These are phyloP conservation scores for Gastroboletus turbinatus DNA, from an alignment of 1,284 basidiomycete genomes.

Conservation along the genomic window DNA sequence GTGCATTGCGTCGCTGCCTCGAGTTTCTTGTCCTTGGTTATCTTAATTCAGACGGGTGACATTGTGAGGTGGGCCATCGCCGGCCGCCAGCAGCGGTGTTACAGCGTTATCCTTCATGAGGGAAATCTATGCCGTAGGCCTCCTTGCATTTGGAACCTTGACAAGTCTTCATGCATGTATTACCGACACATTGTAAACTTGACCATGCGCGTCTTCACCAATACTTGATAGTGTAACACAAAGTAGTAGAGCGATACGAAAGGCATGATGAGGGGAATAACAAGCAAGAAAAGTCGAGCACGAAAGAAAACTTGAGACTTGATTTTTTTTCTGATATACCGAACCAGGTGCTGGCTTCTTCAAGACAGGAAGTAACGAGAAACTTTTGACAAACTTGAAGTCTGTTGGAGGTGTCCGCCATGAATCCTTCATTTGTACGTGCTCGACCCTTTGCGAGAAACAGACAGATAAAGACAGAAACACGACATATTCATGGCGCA, in stretches of 20 bases:
- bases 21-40: conserved; percentile 19
- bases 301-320: conserved; percentile 47
- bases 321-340: conserved; percentile 43
- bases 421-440: conserved; percentile 37
- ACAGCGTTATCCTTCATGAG: conserved; percentile 16
- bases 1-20: not conserved
- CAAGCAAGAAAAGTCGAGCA: conserved; percentile 38
- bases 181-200: conserved; percentile 38
- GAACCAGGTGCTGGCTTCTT: conserved; percentile 37
- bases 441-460: conserved; percentile 34
- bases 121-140: conserved; percentile 8
- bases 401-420: conserved; percentile 32
- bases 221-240: conserved; percentile 42
- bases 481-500: conserved; percentile 19
- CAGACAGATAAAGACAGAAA: conserved; percentile 27
- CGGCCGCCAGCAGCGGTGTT: conserved; percentile 1
- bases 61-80: conserved; percentile 5
- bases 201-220: conserved; percentile 39
- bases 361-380: conserved; percentile 39
- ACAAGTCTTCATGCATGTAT: conserved; percentile 35
- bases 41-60: conserved; percentile 27
- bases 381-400: conserved; percentile 38
- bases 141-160: conserved; percentile 27
- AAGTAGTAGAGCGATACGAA: conserved; percentile 41
- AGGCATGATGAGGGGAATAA: conserved; percentile 34